A percentile compares a stretch with the other conserved stretches of the same genome.
phyloP scores from a whole-genome alignment of 306 rosid species.

The Erythrophleum fordii region DNA sequence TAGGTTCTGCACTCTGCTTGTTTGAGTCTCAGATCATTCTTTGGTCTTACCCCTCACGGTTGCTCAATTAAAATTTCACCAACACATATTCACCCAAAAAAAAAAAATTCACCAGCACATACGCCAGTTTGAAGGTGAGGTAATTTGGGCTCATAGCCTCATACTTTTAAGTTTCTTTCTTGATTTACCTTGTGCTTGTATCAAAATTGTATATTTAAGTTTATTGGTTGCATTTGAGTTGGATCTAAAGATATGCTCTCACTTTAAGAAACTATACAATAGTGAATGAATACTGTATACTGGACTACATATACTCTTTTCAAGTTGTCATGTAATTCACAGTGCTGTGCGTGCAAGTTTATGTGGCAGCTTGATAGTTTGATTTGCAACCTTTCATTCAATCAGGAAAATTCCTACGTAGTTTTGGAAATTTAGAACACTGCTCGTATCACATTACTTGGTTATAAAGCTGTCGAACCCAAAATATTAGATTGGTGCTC shows the following conservation, averaged over 20 bases:
- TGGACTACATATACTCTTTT: neutral
- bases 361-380: neutral
- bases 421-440: neutral
- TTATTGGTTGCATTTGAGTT: neutral
- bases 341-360: neutral
- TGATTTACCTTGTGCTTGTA: neutral
- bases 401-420: neutral
- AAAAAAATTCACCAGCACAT: no score
- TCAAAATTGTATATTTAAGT: conserved; percentile 8
- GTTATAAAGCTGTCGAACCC: neutral
- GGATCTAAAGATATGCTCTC: neutral
- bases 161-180: neutral
- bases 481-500: no score
- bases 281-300: neutral
- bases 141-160: neutral
- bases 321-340: neutral
- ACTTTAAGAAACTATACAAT: neutral
- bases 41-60: neutral
- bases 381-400: neutral
- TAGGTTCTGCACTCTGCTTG: neutral
- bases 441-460: neutral
- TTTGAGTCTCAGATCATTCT: neutral
- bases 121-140: neutral
- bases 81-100: no score
- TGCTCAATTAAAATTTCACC: neutral